Evolutionary conservation across 1,284 basidiomycete species (phyloP), one percentile per base, ranked within the genome.

Genomic region (Coniophora puteana): DNA sequence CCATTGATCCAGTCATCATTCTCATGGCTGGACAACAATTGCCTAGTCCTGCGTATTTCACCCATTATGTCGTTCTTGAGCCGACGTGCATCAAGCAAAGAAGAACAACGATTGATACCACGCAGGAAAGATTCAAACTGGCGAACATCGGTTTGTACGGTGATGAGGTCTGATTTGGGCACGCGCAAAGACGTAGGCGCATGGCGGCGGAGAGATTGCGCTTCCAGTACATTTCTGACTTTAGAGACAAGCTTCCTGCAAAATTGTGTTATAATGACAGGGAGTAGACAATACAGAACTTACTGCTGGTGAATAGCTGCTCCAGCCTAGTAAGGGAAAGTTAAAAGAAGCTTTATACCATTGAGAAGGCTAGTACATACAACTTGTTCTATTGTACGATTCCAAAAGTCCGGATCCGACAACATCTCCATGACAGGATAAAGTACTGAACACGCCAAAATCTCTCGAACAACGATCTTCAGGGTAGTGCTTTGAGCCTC

Each of bases 331-430:
- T 16, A 36, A 28, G 10, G 33, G 20, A 20, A 20, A 24, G 44
- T 45, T 17, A 51, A 7, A 50, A 44, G 36, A 25, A 20, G 20
- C 16, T 18, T n/a, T 30, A 8, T 23, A 18, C 21, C 12, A 8
- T n/a, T 11, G 10, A 32, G 14, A 26, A 16, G 21, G 18, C 8
- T 21, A 36, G 20, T 25, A 71, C 83, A 61, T 62, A 89, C 89
- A 63, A 90, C 76, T 66, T 93, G 85, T 59, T 97, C 93, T 40
- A 98, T 89, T 34, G 83, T 78, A 41, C 82, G 74, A 65, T 98
- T 98, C 92, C 93, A 97, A 51, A 96, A 96, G 62, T 98, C 95
- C 13, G 93, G 89, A 58, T 98, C 94, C 36, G 88, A 77, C 32
- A 98, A 58, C 82, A 94, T 89, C 41, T 97, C 90, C 69, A 97